A percentile compares a stretch with the other conserved stretches of the same genome.
Conservation (phyloP, 2,329 filamentous ascomycete genomes). For the Alternaria brassicicola region DNA sequence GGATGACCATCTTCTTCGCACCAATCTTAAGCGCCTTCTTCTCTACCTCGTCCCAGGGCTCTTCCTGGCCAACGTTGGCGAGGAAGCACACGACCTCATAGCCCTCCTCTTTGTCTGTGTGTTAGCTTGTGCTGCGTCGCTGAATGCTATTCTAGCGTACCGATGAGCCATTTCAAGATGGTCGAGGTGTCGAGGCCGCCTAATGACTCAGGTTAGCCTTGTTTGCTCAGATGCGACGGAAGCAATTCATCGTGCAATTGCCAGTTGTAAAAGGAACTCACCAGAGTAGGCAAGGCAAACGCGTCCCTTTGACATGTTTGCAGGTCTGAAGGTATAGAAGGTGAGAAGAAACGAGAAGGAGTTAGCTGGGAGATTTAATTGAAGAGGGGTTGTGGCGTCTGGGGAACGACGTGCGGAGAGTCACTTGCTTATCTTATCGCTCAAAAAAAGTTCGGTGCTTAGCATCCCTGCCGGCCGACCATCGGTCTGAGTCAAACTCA, state of each 20-base stretch:
- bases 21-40: conserved; percentile 74
- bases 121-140: conserved; percentile 11
- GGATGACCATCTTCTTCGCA: conserved; percentile 66
- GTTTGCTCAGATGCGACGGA: not conserved
- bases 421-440: conserved; percentile 24
- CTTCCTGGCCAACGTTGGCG: conserved; percentile 66
- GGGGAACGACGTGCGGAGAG: conserved; percentile 21
- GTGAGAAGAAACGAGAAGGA: conserved; percentile 1
- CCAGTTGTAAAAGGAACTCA: conserved; percentile 15
- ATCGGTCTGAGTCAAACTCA: conserved; percentile 15
- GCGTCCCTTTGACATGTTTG: conserved; percentile 50
- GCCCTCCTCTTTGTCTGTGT: conserved; percentile 52
- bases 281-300: conserved; percentile 59
- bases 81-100: conserved; percentile 69
- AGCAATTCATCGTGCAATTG: not conserved
- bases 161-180: conserved; percentile 47
- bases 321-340: conserved; percentile 8
- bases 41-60: conserved; percentile 61
- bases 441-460: conserved; percentile 23
- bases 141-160: conserved; percentile 21
- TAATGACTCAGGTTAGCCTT: conserved; percentile 37
- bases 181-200: conserved; percentile 66
- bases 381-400: conserved; percentile 22
- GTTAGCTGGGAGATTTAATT: not conserved
- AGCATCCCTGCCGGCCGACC: conserved; percentile 27